Conservation (phyloP, 2,329 filamentous ascomycete genomes). For the Xylaria sp. region DNA sequence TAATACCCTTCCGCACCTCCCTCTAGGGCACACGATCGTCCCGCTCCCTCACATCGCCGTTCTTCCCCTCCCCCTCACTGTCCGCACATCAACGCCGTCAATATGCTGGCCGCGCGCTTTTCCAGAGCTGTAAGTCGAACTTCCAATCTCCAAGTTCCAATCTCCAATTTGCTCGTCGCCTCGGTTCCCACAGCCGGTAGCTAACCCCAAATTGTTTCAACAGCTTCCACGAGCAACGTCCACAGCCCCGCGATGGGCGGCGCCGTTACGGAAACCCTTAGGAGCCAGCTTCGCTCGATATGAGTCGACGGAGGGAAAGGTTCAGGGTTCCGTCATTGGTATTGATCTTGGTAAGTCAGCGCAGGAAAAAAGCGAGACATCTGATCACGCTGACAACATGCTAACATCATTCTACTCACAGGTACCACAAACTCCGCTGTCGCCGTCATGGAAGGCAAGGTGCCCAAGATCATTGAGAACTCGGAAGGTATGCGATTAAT, state of each 20-base stretch:
- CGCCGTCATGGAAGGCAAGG: slow-evolving; percentile 96
- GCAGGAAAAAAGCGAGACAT: not conserved
- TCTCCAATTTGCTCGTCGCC: slow-evolving; percentile 21
- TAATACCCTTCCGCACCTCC: too few species aligned
- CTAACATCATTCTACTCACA: slow-evolving; percentile 35
- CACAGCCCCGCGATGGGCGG: slow-evolving; percentile 67
- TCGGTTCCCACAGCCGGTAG: too few species aligned
- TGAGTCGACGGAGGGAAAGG: slow-evolving; percentile 81
- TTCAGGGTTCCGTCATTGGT: slow-evolving; percentile 95
- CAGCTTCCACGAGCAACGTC: slow-evolving; percentile 79
- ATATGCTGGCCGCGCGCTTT: slow-evolving; percentile 73
- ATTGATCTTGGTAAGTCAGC: slow-evolving; percentile 82
- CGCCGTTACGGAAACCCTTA: slow-evolving; percentile 69
- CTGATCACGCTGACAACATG: not conserved
- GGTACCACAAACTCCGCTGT: slow-evolving; percentile 97
- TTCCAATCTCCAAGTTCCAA: not conserved
- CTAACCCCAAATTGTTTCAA: slow-evolving; percentile 23
- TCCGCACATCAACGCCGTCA: slow-evolving; percentile 43
- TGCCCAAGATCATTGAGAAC: slow-evolving; percentile 96
- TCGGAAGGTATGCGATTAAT: slow-evolving; percentile 70
- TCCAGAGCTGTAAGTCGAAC: slow-evolving; percentile 70
- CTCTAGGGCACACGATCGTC: too few species aligned
- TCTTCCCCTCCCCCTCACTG: slow-evolving; percentile 36
- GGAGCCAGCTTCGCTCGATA: slow-evolving; percentile 76
- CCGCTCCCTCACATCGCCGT: slow-evolving; percentile 38